Conservation (phyloP, 208 protist species). For the Balamuthia mandrillaris region DNA sequence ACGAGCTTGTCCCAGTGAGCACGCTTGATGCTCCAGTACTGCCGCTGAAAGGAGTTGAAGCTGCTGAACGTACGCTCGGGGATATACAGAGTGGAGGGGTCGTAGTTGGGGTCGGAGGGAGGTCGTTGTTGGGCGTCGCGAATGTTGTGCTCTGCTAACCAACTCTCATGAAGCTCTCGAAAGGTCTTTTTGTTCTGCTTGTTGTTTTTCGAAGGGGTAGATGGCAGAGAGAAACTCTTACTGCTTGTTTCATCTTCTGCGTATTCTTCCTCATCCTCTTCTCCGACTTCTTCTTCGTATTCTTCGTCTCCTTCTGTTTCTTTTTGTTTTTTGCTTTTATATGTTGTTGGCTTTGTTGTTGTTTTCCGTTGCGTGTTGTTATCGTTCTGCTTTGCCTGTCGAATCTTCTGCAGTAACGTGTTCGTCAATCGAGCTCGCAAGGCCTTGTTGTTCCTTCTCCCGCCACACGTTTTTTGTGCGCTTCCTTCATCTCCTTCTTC, state of each 20-base stretch:
- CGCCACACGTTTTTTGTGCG: background rate
- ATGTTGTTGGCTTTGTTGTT: background rate
- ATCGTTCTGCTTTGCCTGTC: background rate
- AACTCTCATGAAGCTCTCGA: background rate
- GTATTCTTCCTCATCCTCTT: background rate
- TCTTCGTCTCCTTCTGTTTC: background rate
- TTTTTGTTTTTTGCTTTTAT: background rate
- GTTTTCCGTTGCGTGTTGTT: background rate
- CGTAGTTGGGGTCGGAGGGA: conserved; percentile 49
- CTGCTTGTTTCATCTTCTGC: background rate
- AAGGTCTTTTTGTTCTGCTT: background rate
- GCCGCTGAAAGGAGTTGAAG: conserved; percentile 54
- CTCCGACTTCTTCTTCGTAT: background rate
- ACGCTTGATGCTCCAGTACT: conserved; percentile 66
- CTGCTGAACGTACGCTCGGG: background rate
- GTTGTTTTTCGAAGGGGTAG: background rate
- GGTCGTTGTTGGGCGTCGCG: conserved; percentile 39
- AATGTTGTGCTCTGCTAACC: conserved; percentile 25
- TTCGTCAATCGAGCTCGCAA: background rate
- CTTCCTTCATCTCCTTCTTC: background rate
- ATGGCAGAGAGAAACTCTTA: background rate
- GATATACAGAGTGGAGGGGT: conserved; percentile 55
- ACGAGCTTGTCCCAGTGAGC: conserved; percentile 59
- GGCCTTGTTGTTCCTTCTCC: background rate
- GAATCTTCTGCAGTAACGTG: background rate